Conservation (phyloP, 768 basidiomycete genomes). For the Leccinum boreale region DNA sequence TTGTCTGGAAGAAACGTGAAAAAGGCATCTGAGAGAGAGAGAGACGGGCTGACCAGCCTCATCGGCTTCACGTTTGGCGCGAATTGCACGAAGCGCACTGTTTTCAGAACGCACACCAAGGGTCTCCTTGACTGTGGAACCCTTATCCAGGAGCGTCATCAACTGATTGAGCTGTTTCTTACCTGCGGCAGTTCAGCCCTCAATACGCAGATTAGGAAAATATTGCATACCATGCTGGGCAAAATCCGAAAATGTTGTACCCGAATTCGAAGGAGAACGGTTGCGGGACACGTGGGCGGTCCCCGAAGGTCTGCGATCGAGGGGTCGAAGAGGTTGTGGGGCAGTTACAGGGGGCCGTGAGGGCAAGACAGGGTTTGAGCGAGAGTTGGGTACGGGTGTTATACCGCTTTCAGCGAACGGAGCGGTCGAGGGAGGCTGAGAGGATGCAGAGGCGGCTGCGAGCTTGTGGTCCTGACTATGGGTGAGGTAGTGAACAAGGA, state of each 20-base stretch:
- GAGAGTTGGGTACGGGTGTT: slow-evolving; percentile 35
- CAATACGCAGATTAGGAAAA: neutral
- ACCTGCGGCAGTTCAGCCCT: slow-evolving; percentile 38
- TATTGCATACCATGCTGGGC: slow-evolving; percentile 65
- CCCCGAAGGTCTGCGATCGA: slow-evolving; percentile 71
- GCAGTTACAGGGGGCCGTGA: slow-evolving; percentile 57
- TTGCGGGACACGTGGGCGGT: slow-evolving; percentile 52
- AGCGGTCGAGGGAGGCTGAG: slow-evolving; percentile 26
- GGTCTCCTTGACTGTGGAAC: slow-evolving; percentile 59
- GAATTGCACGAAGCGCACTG: slow-evolving; percentile 68
- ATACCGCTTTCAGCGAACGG: slow-evolving; percentile 32
- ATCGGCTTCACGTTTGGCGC: slow-evolving; percentile 85
- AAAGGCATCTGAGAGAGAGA: neutral
- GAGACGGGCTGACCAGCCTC: slow-evolving; percentile 66
- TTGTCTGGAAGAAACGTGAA: slow-evolving; percentile 52
- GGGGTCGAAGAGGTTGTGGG: slow-evolving; percentile 71
- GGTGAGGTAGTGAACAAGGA: slow-evolving; percentile 8
- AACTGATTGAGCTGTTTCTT: slow-evolving; percentile 86
- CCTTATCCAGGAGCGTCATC: slow-evolving; percentile 82
- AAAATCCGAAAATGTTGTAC: slow-evolving; percentile 79
- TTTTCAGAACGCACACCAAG: slow-evolving; percentile 56
- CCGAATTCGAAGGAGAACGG: slow-evolving; percentile 79
- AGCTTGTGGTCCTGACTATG: slow-evolving; percentile 59
- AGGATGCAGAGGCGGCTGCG: slow-evolving; percentile 37
- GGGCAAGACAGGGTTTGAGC: slow-evolving; percentile 44